phyloP scores from a whole-genome alignment of 129 eudicot genomes.

The Arctium minus region DNA sequence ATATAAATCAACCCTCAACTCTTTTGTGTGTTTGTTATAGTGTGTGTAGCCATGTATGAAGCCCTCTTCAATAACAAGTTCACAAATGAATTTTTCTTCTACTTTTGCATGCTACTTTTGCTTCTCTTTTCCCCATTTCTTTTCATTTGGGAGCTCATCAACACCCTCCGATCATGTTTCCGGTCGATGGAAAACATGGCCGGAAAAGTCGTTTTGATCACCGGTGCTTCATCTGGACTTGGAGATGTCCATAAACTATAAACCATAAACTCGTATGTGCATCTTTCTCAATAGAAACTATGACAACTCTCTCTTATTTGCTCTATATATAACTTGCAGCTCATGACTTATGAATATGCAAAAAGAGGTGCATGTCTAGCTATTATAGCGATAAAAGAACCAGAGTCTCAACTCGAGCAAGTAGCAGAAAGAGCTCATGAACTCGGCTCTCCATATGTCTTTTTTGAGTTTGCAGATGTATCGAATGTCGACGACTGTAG shows the following conservation, averaged over 20 bases:
- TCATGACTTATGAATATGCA: slow-evolving; percentile 48
- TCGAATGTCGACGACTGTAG: slow-evolving; percentile 36
- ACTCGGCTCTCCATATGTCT: slow-evolving; percentile 45
- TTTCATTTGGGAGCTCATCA: background rate
- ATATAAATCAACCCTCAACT: background rate
- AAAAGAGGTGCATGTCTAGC: slow-evolving; percentile 37
- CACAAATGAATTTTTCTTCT: background rate
- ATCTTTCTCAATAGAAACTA: no score
- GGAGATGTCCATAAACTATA: slow-evolving; percentile 39
- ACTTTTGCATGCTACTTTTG: background rate
- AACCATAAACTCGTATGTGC: background rate
- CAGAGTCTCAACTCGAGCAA: slow-evolving; percentile 26
- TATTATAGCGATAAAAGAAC: slow-evolving; percentile 33
- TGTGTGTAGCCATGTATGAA: background rate
- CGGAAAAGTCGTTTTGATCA: slow-evolving; percentile 46
- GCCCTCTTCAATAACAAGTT: background rate
- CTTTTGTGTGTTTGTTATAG: background rate
- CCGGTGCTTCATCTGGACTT: slow-evolving; percentile 52
- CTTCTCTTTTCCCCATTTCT: background rate
- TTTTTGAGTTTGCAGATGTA: slow-evolving; percentile 40
- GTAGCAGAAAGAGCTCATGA: slow-evolving; percentile 37
- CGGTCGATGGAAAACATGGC: slow-evolving; percentile 8
- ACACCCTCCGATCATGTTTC: background rate
- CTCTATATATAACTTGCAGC: slow-evolving; percentile 22
- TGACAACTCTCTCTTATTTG: background rate